Evolutionary conservation across 2,329 filamentous ascomycete genomes (phyloP).

Genomic region (Scopulariopsis brevicaulis): DNA sequence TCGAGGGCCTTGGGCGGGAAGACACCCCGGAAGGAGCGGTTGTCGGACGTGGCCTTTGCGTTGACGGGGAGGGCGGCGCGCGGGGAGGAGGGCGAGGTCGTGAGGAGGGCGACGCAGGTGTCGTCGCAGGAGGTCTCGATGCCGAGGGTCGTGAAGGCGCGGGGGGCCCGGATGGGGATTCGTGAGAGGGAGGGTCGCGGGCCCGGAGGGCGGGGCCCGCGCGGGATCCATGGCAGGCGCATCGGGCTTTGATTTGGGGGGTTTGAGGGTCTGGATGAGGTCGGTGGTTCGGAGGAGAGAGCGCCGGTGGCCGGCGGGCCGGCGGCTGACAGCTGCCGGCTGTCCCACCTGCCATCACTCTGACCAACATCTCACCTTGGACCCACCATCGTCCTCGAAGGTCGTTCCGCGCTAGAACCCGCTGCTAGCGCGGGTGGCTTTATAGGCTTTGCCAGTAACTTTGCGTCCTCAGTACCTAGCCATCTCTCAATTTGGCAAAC

Average conservation of each 20-base stretch:
- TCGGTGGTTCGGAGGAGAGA: background rate
- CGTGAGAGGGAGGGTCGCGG: background rate
- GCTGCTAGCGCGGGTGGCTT: too few species aligned
- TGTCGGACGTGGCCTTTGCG: conserved; percentile 71
- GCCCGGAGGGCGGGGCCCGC: background rate
- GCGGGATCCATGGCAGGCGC: background rate
- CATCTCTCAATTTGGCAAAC: background rate
- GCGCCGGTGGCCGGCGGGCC: too few species aligned
- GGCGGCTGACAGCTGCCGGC: too few species aligned
- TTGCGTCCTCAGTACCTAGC: too few species aligned
- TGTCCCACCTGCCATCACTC: too few species aligned
- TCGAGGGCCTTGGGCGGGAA: conserved; percentile 65
- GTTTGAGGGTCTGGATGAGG: background rate
- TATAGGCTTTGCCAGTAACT: too few species aligned
- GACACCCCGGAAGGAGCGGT: conserved; percentile 63
- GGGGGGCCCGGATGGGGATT: conserved; percentile 20
- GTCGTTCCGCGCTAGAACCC: too few species aligned
- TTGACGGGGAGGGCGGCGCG: conserved; percentile 61
- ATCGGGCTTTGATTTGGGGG: background rate
- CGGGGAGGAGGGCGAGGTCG: background rate
- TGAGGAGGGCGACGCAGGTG: conserved; percentile 74
- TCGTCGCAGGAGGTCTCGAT: conserved; percentile 89
- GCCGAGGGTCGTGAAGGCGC: conserved; percentile 46
- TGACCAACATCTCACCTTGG: too few species aligned
- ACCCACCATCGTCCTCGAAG: too few species aligned